Conservation (phyloP, 2,329 filamentous ascomycete genomes). For the Westerdykella ornata region DNA sequence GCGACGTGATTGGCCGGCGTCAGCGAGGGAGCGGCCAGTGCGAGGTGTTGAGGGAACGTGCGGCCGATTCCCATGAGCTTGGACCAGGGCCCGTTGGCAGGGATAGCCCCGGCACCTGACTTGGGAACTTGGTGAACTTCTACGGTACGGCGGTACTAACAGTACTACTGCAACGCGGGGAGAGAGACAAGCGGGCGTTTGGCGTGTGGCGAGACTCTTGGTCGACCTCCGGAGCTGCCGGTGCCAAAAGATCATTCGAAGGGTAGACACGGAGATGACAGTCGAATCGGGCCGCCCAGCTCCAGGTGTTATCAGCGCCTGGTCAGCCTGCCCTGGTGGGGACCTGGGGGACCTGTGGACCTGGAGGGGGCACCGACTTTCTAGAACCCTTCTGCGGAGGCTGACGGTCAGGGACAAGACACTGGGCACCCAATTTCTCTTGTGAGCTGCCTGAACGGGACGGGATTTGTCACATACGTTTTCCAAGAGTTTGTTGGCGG, state of each 20-base stretch:
- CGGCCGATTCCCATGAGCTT: too few species aligned
- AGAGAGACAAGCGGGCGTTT: neutral
- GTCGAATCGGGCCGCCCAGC: neutral
- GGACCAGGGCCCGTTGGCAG: too few species aligned
- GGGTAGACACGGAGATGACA: neutral
- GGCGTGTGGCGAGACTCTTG: neutral
- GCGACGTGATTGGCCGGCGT: too few species aligned
- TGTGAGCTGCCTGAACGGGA: conserved; percentile 11
- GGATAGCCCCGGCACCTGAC: too few species aligned
- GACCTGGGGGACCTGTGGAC: neutral
- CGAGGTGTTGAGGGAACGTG: too few species aligned
- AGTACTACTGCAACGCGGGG: neutral
- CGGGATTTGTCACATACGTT: neutral
- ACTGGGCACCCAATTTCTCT: conserved; percentile 1
- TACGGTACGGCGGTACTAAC: too few species aligned
- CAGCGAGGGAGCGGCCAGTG: neutral
- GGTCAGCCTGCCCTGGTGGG: neutral
- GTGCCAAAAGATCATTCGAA: too few species aligned
- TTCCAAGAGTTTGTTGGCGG: neutral
- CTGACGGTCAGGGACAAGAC: conserved; percentile 4
- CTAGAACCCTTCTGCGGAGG: neutral
- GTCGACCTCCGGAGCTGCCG: neutral
- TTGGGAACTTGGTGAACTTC: too few species aligned
- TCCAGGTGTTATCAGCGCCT: neutral
- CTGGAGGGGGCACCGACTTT: neutral